Conservation (phyloP, 1,284 basidiomycete genomes). For the Lentinula novae-zelandiae region DNA sequence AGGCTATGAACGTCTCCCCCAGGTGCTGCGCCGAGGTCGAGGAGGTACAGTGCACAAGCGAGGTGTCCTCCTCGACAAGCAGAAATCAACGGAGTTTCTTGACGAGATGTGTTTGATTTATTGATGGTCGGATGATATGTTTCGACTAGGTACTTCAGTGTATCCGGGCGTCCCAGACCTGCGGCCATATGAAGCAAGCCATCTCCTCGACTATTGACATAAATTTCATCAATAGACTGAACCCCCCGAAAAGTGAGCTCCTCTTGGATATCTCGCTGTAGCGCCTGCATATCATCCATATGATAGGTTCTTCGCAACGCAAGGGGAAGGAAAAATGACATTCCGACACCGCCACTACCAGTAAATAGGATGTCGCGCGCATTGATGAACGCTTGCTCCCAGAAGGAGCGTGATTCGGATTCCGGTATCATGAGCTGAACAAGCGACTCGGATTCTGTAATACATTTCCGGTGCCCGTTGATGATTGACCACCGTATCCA, state of each 20-base stretch:
- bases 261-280: slow-evolving; percentile 7
- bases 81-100: slow-evolving; percentile 8
- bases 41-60: slow-evolving; percentile 3
- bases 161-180: not conserved
- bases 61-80: slow-evolving; percentile 11
- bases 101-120: not conserved
- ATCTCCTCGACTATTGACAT: slow-evolving; percentile 11
- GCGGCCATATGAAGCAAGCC: slow-evolving; percentile 11
- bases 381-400: not conserved
- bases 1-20: slow-evolving; percentile 2
- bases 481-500: slow-evolving; percentile 7
- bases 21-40: slow-evolving; percentile 8
- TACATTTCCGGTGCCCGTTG: slow-evolving; percentile 8
- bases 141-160: slow-evolving; percentile 5
- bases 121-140: slow-evolving; percentile 10
- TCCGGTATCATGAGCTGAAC: not conserved
- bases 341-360: slow-evolving; percentile 1
- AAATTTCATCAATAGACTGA: slow-evolving; percentile 5
- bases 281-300: not conserved
- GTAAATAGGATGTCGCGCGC: not conserved
- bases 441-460: not conserved
- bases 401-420: not conserved
- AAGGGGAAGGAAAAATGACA: not conserved
- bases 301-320: not conserved
- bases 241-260: slow-evolving; percentile 4